Evolutionary conservation across 2,329 filamentous ascomycete species (phyloP).

Genomic region (Biscogniauxia sp.): DNA sequence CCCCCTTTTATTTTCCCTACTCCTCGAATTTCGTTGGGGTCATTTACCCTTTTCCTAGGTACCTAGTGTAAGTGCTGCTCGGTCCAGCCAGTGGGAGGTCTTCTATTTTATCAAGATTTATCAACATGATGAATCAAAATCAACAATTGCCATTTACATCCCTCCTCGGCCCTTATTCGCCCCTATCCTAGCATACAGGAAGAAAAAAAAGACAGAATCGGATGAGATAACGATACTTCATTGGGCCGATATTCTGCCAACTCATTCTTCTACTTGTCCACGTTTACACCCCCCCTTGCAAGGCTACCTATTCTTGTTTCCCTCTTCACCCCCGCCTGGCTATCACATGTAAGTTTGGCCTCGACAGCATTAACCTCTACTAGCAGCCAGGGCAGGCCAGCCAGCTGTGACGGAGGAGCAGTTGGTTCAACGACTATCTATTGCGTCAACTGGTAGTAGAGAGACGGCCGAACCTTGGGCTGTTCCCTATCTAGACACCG

Average conservation of each 20-base stretch:
- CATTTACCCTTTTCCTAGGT: not conserved
- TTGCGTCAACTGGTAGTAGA: not conserved
- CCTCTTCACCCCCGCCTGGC: constrained; percentile 7
- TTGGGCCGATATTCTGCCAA: not conserved
- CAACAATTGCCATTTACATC: not conserved
- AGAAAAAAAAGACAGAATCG: not conserved
- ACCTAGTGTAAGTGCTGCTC: not conserved
- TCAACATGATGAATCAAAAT: not conserved
- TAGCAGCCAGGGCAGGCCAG: not conserved
- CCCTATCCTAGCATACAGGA: not conserved
- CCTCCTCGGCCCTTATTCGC: not conserved
- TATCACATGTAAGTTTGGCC: constrained; percentile 21
- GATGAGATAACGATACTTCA: not conserved
- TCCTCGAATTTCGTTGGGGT: not conserved
- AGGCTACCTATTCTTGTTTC: no score
- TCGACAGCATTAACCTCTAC: constrained; percentile 13
- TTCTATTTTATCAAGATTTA: not conserved
- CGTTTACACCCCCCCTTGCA: no score
- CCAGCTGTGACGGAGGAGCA: no score
- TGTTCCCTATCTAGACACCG: not conserved
- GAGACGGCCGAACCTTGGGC: not conserved
- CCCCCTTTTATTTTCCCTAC: not conserved
- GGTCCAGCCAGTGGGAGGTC: not conserved
- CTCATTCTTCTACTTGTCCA: not conserved
- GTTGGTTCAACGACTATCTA: not conserved